Base-by-base conservation (phyloP, 2,329 filamentous ascomycete genomes). In the Microdochium paspali region DNA sequence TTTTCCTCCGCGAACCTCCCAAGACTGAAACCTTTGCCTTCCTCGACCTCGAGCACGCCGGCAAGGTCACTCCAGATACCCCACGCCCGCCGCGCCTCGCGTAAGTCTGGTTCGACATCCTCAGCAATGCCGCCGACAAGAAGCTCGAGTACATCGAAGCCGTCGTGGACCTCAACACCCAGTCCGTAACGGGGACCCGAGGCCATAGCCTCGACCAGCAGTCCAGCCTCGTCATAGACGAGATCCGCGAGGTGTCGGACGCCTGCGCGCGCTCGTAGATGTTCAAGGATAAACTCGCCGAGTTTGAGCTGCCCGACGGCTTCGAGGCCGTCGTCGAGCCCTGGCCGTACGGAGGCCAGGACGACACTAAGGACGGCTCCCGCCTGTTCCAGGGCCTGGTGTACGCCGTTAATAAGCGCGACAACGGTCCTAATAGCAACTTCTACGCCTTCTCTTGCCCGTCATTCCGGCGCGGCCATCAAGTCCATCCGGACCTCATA, bases 1-100 rank as follows among this genome's bases (percentile, higher is more conserved):
- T 87, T 31, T 82, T 76, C 44, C 66, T 84, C 6, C 68, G 82
- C 39, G 81, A 86, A 53, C 81, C 82, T 1, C 66, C 71, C 24
- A 85, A 84, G 63, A 66, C 66, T 31, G 70, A 78, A 31, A 69
- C 82, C 7, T 58, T 81, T 6, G 71, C 71, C 1, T 85, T 81
- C 55, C 67, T 85, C 23, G 76, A 80, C 44, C 78, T 77, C 3
- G 82, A 85, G 58, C 74, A 82, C 52, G 67, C 66, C 18, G 73
- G 75, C 3, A 60, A 63, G 20, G 58, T 73, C 13, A 64, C 73
- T 0, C 67, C 69, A 1, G 56, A 58, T 10, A 67, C 66, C 3
- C 65, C 65, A 3, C 67, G 73, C 30, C 64, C 63, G 46, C 61
- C 69, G 20, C 61, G 66, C 52, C 69, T 73, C 49, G 55, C 69